Conservation (phyloP, 805 yeast genomes). For the Isabelozyma pseudorhagii region DNA sequence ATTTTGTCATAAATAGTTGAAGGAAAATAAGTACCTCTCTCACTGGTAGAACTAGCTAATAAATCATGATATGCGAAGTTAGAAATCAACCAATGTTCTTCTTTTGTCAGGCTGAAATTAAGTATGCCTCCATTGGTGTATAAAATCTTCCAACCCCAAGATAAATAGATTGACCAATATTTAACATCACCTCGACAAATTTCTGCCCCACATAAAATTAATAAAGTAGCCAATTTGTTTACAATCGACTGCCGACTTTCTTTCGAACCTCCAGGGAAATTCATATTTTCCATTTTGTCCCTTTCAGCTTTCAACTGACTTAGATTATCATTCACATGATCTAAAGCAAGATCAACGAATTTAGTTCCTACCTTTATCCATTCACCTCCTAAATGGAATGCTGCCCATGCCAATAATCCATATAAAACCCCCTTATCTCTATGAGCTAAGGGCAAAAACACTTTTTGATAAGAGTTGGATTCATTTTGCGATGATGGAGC, state of each 20-base stretch:
- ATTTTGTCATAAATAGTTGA: conserved; percentile 56
- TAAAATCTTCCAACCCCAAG: conserved; percentile 64
- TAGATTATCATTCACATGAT: conserved; percentile 29
- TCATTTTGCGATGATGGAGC: conserved; percentile 43
- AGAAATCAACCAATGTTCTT: conserved; percentile 69
- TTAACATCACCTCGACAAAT: conserved; percentile 79
- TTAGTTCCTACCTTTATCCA: conserved; percentile 48
- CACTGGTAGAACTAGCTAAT: conserved; percentile 56
- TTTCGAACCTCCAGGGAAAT: conserved; percentile 5
- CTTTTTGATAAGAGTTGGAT: conserved; percentile 49
- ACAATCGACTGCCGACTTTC: conserved; percentile 33
- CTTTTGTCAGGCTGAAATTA: conserved; percentile 47
- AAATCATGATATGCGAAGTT: conserved; percentile 82
- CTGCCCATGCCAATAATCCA: conserved; percentile 55
- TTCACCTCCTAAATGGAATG: conserved; percentile 45
- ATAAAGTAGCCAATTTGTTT: conserved; percentile 57
- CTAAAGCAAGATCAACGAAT: conserved; percentile 47
- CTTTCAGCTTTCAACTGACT: conserved; percentile 9
- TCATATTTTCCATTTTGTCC: conserved; percentile 2
- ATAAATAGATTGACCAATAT: conserved; percentile 67
- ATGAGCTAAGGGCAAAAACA: conserved; percentile 55
- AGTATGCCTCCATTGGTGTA: conserved; percentile 62
- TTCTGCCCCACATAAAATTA: conserved; percentile 75
- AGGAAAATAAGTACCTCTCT: conserved; percentile 65
- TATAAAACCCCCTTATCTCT: conserved; percentile 48